Evolutionary conservation across 306 rosid species (phyloP), one percentile per base, ranked within the genome.

Genomic region (Spatholobus suberectus): DNA sequence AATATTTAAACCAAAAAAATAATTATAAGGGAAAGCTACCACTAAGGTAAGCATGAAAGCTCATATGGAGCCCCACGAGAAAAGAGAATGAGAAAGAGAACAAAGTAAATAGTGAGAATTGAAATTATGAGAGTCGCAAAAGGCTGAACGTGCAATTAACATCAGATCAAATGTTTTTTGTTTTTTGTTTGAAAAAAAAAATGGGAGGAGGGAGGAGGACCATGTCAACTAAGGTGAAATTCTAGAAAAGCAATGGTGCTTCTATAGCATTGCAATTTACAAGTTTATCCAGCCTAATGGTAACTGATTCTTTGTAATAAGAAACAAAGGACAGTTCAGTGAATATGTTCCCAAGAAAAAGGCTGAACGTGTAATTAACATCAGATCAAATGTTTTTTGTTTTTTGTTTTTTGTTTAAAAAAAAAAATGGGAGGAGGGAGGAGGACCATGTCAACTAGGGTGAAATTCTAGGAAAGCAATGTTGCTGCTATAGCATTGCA

Each of bases 301-400:
- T 76, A 61, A 84, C 40, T 51, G n/a, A 73, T 73, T 84, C 55
- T 43, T 4, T 32, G 12, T 58, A 83, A 14, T 38, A 27, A 65
- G 67, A 71, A 81, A 73, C 32, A 73, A 54, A 57, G 6, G 15
- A 47, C 17, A 18, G 3, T 40, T 87, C 87, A 92, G 21, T 67
- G 80, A 84, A 92, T 70, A 49, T 83, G 92, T 84, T 79, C 78
- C 98, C 97, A 90, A 43, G 97, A 15, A 40, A 40, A 40, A 7
- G 44, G 54, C 1, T 15, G 20, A 47, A 47, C 54, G 20, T 47
- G n/a, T 5, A n/a, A 51, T 51, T 51, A 51, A 51, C 2, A 47
- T 47, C 23, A 51, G n/a, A 15, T 15, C 24, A 51, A 51, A 51
- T 51, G 23, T n/a, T 7, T 17, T 18, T 10, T 47, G 14, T 47